Percentiles rank a stretch among this genome's conserved stretches.
Conservation (phyloP, 2,329 filamentous ascomycete genomes). For the Trichoderma pleuroti region DNA sequence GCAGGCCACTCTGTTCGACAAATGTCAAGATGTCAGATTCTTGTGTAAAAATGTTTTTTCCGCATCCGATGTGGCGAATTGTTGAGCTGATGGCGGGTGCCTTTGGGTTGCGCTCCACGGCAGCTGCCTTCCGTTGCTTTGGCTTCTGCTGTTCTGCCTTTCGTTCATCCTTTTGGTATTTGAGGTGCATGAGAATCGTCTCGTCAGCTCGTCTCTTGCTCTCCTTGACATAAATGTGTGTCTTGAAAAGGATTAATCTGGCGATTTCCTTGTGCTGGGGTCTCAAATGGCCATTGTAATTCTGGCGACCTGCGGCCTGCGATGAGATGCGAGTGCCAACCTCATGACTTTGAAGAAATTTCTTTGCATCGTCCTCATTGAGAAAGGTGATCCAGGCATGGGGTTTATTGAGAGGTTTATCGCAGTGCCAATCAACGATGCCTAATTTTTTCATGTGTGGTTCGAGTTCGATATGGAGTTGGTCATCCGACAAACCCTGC, state of each 20-base stretch:
- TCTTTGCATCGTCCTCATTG: slow-evolving; percentile 34
- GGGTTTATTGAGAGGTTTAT: slow-evolving; percentile 37
- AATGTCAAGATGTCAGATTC: slow-evolving; percentile 38
- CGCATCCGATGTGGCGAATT: slow-evolving; percentile 38
- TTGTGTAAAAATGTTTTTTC: slow-evolving; percentile 44
- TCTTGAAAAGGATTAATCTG: slow-evolving; percentile 31
- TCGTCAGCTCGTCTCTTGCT: slow-evolving; percentile 35
- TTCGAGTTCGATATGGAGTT: slow-evolving; percentile 38
- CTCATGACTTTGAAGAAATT: slow-evolving; percentile 42
- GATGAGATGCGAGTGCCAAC: neutral
- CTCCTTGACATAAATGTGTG: slow-evolving; percentile 28
- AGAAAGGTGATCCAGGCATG: slow-evolving; percentile 45
- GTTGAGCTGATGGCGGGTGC: slow-evolving; percentile 22
- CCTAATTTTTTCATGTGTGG: slow-evolving; percentile 39
- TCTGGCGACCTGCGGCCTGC: neutral
- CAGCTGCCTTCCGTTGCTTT: neutral
- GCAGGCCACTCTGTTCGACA: slow-evolving; percentile 36
- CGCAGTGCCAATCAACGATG: slow-evolving; percentile 43
- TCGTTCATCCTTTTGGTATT: slow-evolving; percentile 28
- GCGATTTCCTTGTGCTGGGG: slow-evolving; percentile 19
- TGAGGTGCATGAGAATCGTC: slow-evolving; percentile 28
- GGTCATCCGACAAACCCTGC: slow-evolving; percentile 35
- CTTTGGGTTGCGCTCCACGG: slow-evolving; percentile 19
- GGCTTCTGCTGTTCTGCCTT: slow-evolving; percentile 3
- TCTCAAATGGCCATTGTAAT: neutral